Evolutionary conservation across 371 early-diverging fungal species (phyloP).

Genomic region (Dinochytrium kinnereticum): DNA sequence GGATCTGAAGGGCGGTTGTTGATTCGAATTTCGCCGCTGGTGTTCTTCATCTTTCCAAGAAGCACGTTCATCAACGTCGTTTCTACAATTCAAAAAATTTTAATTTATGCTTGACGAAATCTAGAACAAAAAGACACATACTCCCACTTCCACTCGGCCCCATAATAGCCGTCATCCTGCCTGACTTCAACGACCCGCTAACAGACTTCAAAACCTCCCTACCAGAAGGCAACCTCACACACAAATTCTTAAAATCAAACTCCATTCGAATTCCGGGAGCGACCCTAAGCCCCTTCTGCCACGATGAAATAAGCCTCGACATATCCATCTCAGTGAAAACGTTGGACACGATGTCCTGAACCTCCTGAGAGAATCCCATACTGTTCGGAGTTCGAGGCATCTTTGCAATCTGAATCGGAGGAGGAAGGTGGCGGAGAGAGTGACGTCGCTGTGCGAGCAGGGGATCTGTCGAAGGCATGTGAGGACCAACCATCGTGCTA

Average conservation of each 20-base stretch:
- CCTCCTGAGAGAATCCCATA: neutral
- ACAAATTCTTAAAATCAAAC: slow-evolving; percentile 59
- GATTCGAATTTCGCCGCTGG: slow-evolving; percentile 55
- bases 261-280: slow-evolving; percentile 28
- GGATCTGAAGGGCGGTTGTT: slow-evolving; percentile 67
- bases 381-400: neutral
- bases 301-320: neutral
- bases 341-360: slow-evolving; percentile 12
- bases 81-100: slow-evolving; percentile 22
- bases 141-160: slow-evolving; percentile 85
- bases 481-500: too few species aligned
- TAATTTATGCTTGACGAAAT: neutral
- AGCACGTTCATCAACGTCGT: slow-evolving; percentile 33
- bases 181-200: slow-evolving; percentile 55
- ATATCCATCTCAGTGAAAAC: slow-evolving; percentile 14
- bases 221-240: slow-evolving; percentile 61
- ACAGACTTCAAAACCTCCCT: slow-evolving; percentile 61
- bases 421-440: neutral
- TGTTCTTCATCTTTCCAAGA: slow-evolving; percentile 65
- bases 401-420: slow-evolving; percentile 3
- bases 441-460: neutral
- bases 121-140: slow-evolving; percentile 10
- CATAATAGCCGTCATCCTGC: slow-evolving; percentile 79
- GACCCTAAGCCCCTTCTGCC: slow-evolving; percentile 12
- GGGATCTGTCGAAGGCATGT: neutral